These are phyloP conservation scores for Coffea humblotiana DNA, from an alignment of 305 asterid genomes.

Conservation along the genomic window DNA sequence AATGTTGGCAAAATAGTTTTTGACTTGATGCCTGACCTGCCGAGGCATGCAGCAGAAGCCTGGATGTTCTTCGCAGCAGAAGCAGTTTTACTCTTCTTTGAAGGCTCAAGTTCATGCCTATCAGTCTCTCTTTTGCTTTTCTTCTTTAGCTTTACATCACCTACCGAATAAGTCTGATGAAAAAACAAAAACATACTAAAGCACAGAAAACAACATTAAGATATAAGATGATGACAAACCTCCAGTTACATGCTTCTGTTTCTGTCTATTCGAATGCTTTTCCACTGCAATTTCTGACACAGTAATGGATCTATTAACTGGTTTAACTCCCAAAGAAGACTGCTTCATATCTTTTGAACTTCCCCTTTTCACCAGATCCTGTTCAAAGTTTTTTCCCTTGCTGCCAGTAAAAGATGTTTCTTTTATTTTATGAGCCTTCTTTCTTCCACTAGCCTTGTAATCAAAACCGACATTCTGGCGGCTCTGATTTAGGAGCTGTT, in stretches of 20 bases:
- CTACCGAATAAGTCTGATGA: slow-evolving; percentile 46
- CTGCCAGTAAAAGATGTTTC: slow-evolving; percentile 32
- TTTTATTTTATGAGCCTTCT: slow-evolving; percentile 55
- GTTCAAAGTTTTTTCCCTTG: slow-evolving; percentile 41
- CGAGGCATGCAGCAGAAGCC: slow-evolving; percentile 36
- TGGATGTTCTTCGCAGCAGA: slow-evolving; percentile 30
- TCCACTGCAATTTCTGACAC: slow-evolving; percentile 35
- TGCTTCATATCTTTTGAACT: slow-evolving; percentile 53
- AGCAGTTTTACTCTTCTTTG: slow-evolving; percentile 42
- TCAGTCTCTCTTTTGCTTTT: slow-evolving; percentile 49
- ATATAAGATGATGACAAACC: slow-evolving; percentile 45
- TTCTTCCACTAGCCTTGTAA: slow-evolving; percentile 34
- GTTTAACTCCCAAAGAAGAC: slow-evolving; percentile 36
- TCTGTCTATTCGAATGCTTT: slow-evolving; percentile 43
- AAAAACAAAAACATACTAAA: slow-evolving; percentile 27
- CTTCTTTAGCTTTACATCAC: slow-evolving; percentile 52
- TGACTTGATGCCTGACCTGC: slow-evolving; percentile 28
- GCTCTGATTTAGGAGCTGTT: slow-evolving; percentile 25
- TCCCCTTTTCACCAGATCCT: slow-evolving; percentile 36
- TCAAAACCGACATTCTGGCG: slow-evolving; percentile 32
- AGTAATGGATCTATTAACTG: slow-evolving; percentile 31
- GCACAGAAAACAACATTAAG: slow-evolving; percentile 19
- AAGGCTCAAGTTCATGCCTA: slow-evolving; percentile 40
- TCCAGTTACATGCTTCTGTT: slow-evolving; percentile 44
- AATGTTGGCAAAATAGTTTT: slow-evolving; percentile 34